A percentile compares a stretch with the other conserved stretches of the same genome.
phyloP scores from a whole-genome alignment of 805 yeast species.

The Metschnikowia anglica region DNA sequence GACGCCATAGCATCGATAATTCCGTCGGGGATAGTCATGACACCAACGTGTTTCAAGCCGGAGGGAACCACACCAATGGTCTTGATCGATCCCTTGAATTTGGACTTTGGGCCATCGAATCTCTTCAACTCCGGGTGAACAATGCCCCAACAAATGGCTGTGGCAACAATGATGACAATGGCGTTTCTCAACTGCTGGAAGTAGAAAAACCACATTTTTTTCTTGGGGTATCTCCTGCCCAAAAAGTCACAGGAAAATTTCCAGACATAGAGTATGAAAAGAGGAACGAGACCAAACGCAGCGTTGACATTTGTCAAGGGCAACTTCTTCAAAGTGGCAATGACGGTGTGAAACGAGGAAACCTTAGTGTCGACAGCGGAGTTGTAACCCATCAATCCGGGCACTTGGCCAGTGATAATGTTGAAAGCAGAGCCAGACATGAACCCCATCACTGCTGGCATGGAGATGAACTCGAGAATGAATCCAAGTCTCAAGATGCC shows the following conservation, averaged over 20 bases:
- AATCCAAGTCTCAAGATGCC: slow-evolving; percentile 86
- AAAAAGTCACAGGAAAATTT: slow-evolving; percentile 61
- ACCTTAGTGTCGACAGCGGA: slow-evolving; percentile 67
- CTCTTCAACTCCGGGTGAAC: slow-evolving; percentile 47
- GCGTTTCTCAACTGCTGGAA: slow-evolving; percentile 77
- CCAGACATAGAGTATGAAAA: slow-evolving; percentile 71
- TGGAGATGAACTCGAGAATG: slow-evolving; percentile 81
- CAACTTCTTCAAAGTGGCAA: slow-evolving; percentile 69
- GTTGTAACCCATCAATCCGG: slow-evolving; percentile 76
- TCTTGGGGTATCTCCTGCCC: slow-evolving; percentile 62
- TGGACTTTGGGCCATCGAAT: slow-evolving; percentile 30
- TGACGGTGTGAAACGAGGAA: slow-evolving; percentile 67
- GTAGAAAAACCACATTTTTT: slow-evolving; percentile 62
- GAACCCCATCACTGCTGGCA: slow-evolving; percentile 91
- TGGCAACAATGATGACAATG: slow-evolving; percentile 74
- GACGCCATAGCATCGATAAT: slow-evolving; percentile 60
- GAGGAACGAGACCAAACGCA: slow-evolving; percentile 79
- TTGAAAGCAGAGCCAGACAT: slow-evolving; percentile 92
- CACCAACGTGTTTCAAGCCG: slow-evolving; percentile 77
- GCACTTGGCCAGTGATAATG: slow-evolving; percentile 82
- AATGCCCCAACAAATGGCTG: slow-evolving; percentile 78
- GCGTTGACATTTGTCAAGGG: slow-evolving; percentile 73
- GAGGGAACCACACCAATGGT: slow-evolving; percentile 78
- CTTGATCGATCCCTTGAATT: slow-evolving; percentile 48
- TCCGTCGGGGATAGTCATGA: slow-evolving; percentile 61